Percentiles rank a stretch among this genome's conserved stretches.
Conservation (phyloP, 768 basidiomycete genomes). For the Exsudoporus frostii region DNA sequence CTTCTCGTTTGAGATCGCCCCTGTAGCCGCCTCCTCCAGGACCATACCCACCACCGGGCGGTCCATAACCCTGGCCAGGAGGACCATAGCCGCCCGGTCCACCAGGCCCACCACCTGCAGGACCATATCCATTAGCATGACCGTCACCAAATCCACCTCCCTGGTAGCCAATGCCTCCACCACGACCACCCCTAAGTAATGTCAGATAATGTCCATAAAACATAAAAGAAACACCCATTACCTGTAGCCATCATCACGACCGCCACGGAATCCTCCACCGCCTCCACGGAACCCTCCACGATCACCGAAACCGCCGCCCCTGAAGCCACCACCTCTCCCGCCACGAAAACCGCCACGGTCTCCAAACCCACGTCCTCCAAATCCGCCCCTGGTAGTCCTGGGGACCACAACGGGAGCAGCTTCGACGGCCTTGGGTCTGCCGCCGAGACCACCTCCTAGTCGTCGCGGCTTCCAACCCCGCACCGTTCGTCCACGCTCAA, state of each 20-base stretch:
- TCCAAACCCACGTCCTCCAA: constrained; percentile 41
- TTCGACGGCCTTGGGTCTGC: constrained; percentile 81
- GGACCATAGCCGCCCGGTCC: constrained; percentile 46
- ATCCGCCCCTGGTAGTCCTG: constrained; percentile 37
- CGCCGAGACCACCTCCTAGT: constrained; percentile 98
- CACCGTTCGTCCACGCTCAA: constrained; percentile 96
- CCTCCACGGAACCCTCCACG: constrained; percentile 43
- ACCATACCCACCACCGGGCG: constrained; percentile 44
- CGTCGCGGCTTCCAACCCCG: constrained; percentile 98
- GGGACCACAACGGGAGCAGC: constrained; percentile 28
- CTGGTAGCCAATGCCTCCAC: constrained; percentile 71
- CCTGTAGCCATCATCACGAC: constrained; percentile 50
- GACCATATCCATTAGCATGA: constrained; percentile 53
- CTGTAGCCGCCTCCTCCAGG: constrained; percentile 57
- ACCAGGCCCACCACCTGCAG: constrained; percentile 40
- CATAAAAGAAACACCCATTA: constrained; percentile 21
- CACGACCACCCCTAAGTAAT: constrained; percentile 53
- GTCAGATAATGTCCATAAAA: constrained; percentile 14
- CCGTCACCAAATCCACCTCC: constrained; percentile 56
- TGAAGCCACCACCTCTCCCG: constrained; percentile 41
- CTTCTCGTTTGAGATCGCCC: constrained; percentile 73
- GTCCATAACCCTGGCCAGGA: constrained; percentile 39
- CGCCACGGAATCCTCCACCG: constrained; percentile 37
- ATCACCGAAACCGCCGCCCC: constrained; percentile 43
- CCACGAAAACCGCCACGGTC: constrained; percentile 40